A percentile compares a stretch with the other conserved stretches of the same genome.
These are phyloP conservation scores for Eutrema heterophyllum DNA, from an alignment of 345 rosid genomes.

Conservation along the genomic window DNA sequence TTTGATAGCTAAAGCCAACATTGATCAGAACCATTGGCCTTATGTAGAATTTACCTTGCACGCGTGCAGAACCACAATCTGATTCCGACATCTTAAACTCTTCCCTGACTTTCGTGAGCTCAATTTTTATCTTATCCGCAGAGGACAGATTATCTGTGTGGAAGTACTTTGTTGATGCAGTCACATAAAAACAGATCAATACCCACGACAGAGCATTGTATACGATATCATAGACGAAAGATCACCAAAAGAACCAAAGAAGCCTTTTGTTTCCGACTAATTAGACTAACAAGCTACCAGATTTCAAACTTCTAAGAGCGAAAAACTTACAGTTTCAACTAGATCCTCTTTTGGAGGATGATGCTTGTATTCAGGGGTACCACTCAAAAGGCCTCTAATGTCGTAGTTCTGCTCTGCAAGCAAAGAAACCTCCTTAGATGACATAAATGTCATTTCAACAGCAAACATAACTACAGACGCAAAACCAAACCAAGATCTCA, in stretches of 20 bases:
- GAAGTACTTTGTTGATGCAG: slow-evolving; percentile 48
- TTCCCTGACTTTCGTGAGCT: slow-evolving; percentile 76
- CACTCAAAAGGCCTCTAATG: slow-evolving; percentile 30
- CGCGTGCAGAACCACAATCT: slow-evolving; percentile 90
- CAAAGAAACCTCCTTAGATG: slow-evolving; percentile 22
- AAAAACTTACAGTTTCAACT: slow-evolving; percentile 60
- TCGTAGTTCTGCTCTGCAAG: slow-evolving; percentile 41
- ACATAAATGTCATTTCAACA: slow-evolving; percentile 2
- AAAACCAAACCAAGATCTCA: not conserved
- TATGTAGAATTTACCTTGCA: slow-evolving; percentile 58
- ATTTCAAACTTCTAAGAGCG: not conserved
- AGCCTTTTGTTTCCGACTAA: not conserved
- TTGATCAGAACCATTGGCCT: not conserved
- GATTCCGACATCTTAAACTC: slow-evolving; percentile 92
- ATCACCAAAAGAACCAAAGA: not conserved
- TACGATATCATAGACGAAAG: not conserved
- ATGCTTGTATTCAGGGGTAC: slow-evolving; percentile 42
- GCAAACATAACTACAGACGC: not conserved
- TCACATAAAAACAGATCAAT: slow-evolving; percentile 23
- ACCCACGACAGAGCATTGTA: not conserved
- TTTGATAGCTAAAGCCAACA: not conserved
- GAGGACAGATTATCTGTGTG: slow-evolving; percentile 93
- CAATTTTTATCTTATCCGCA: slow-evolving; percentile 71
- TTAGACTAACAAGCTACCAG: not conserved
- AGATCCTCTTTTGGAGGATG: slow-evolving; percentile 67